Evolutionary conservation across 371 early-diverging fungal genomes (phyloP).

Genomic region (Mucor mucedo): DNA sequence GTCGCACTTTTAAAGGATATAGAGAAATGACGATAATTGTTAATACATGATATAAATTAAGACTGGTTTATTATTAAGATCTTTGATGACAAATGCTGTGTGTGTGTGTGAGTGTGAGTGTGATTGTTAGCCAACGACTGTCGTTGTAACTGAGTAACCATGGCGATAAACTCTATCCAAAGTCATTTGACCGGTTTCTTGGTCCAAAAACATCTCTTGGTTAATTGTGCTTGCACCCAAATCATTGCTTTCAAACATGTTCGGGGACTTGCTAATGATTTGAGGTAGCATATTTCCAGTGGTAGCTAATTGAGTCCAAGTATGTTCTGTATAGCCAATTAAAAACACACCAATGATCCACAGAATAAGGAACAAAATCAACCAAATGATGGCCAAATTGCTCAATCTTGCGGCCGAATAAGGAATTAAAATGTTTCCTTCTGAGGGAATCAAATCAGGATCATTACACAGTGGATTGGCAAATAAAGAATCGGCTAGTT

Average conservation of each 20-base stretch:
- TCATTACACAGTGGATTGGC: constrained; percentile 15
- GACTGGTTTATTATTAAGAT: too few relatives aligned
- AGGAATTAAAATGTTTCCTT: constrained; percentile 1
- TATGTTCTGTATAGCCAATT: constrained; percentile 22
- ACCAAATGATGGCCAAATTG: constrained; percentile 17
- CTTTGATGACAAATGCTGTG: neutral
- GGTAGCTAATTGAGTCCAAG: constrained; percentile 13
- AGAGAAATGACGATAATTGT: too few relatives aligned
- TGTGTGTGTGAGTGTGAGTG: neutral
- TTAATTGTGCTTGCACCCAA: constrained; percentile 1
- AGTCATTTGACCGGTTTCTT: constrained; percentile 6
- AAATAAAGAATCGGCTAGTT: constrained; percentile 17
- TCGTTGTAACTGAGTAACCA: constrained; percentile 12
- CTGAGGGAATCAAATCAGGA: neutral
- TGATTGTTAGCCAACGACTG: neutral
- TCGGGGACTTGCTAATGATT: constrained; percentile 21
- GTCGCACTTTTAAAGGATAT: too few relatives aligned
- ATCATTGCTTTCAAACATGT: constrained; percentile 9
- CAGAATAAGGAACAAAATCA: constrained; percentile 4
- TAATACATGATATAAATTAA: too few relatives aligned
- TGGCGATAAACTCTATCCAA: constrained; percentile 10
- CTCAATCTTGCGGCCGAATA: constrained; percentile 20
- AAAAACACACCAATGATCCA: constrained; percentile 23
- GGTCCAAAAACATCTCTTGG: constrained; percentile 8
- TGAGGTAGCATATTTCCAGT: constrained; percentile 13